Percentiles rank a stretch among this genome's conserved stretches.
These are phyloP conservation scores for Laburnicola sp. DNA, from an alignment of 2,329 filamentous ascomycete genomes.

Conservation along the genomic window DNA sequence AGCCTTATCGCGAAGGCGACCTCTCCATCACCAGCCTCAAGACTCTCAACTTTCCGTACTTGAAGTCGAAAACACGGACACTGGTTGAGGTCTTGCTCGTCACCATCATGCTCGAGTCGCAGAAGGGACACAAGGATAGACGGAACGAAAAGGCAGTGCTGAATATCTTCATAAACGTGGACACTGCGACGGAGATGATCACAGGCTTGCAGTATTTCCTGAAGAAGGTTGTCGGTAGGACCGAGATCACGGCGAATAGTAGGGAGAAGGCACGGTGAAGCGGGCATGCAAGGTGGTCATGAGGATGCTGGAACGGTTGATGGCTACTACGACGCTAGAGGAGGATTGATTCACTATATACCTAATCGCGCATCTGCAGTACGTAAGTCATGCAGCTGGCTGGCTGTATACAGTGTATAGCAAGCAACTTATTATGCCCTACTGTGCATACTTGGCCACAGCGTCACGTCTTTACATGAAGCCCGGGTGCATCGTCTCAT, in stretches of 20 bases:
- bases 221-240: constrained; percentile 71
- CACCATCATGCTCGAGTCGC: constrained; percentile 70
- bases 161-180: constrained; percentile 67
- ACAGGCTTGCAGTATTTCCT: constrained; percentile 79
- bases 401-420: no score
- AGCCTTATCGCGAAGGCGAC: constrained; percentile 62
- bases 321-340: constrained; percentile 41
- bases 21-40: constrained; percentile 63
- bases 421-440: no score
- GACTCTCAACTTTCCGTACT: constrained; percentile 75
- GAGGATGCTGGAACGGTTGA: constrained; percentile 41
- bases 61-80: constrained; percentile 73
- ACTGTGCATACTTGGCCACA: no score
- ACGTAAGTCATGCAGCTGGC: no score
- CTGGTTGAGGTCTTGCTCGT: constrained; percentile 83
- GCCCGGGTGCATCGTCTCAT: no score
- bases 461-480: no score
- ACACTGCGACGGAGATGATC: constrained; percentile 68
- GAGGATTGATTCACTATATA: constrained; percentile 35
- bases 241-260: constrained; percentile 55
- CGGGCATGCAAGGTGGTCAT: constrained; percentile 48
- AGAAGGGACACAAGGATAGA: constrained; percentile 52
- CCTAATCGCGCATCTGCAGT: no score
- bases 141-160: constrained; percentile 63
- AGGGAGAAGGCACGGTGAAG: constrained; percentile 55